Evolutionary conservation across 2,329 filamentous ascomycete species (phyloP), one percentile per base, ranked within the genome.

Genomic region (Bipolaris oryzae): DNA sequence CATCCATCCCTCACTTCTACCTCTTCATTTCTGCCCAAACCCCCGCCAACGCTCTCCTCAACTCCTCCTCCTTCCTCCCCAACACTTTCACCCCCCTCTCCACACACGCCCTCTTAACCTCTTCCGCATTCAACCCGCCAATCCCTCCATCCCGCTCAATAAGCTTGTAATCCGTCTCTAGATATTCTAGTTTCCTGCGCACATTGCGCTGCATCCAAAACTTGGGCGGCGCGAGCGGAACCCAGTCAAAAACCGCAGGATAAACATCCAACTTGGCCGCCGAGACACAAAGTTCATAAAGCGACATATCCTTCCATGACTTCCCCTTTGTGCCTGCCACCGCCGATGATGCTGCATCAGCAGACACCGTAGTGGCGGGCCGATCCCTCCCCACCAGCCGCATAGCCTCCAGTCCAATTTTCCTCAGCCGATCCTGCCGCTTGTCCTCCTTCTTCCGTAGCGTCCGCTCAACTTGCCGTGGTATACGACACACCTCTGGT

Each of bases 401-500:
- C 45, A 61, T 63, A 7, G 63, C 63, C 33, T 70, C 60, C 1
- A 66, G 50, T 1, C 50, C 56, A 2, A 71, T 51, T 7, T 58
- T 53, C 2, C 50, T 47, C 53, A 65, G 57, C 39, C 61, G 52
- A 58, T 43, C 70, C 50, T 43, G 64, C 57, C 56, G 69, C 62
- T 34, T 65, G 62, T 49, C 49, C 70, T 90, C 85, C 1, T 81
- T 76, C 62, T 82, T 81, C 15, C 69, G 70, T 49, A 85, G 77
- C 57, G 86, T 77, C 37, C 86, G 82, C n/a, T 82, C 78, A 6
- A 91, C 79, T 78, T 97, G 94, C 37, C 79, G 80, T 0, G 94
- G 94, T 56, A 97, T 89, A 10, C 92, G 85, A 75, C 94, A 97
- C 0, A 91, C 89, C 66, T 86, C 86, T 0, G 94, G 94, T 23